Evolutionary conservation across 2,329 filamentous ascomycete genomes (phyloP).

Genomic region (Xylaria sp.): DNA sequence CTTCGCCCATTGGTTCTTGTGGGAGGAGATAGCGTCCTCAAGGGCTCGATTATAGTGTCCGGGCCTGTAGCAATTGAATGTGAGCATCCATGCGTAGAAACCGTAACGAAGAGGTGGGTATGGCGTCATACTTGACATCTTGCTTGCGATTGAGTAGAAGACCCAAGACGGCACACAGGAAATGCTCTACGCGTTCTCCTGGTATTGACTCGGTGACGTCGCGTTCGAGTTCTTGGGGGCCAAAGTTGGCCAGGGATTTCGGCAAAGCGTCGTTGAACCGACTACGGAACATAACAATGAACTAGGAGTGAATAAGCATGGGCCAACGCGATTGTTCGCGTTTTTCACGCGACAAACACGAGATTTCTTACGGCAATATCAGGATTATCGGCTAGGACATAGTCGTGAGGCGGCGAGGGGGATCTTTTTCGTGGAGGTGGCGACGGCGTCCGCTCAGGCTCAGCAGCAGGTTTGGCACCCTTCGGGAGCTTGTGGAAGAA

Average conservation of each 20-base stretch:
- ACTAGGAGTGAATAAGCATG: slow-evolving; percentile 66
- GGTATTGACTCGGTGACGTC: slow-evolving; percentile 82
- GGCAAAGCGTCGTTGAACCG: slow-evolving; percentile 92
- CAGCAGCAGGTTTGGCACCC: slow-evolving; percentile 50
- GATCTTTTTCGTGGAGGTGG: slow-evolving; percentile 81
- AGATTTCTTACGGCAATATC: slow-evolving; percentile 84
- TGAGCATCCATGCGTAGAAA: slow-evolving; percentile 39
- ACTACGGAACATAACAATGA: slow-evolving; percentile 97
- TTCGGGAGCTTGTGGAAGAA: slow-evolving; percentile 72
- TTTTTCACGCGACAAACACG: slow-evolving; percentile 57
- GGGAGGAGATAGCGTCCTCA: slow-evolving; percentile 88
- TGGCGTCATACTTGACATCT: slow-evolving; percentile 86
- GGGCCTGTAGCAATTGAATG: slow-evolving; percentile 65
- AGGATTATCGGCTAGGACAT: slow-evolving; percentile 87
- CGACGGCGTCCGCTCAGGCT: slow-evolving; percentile 67
- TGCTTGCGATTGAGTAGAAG: slow-evolving; percentile 97
- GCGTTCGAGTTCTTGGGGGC: slow-evolving; percentile 92
- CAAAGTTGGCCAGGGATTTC: slow-evolving; percentile 87
- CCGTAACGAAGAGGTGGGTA: slow-evolving; percentile 24
- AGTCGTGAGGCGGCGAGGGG: slow-evolving; percentile 90
- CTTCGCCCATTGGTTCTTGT: slow-evolving; percentile 88
- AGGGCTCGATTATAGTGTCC: slow-evolving; percentile 93
- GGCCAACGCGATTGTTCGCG: slow-evolving; percentile 65
- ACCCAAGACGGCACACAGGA: slow-evolving; percentile 88
- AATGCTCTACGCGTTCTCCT: slow-evolving; percentile 84